A percentile compares a stretch with the other conserved stretches of the same genome.
These are phyloP conservation scores for Oryza meyeriana DNA, from an alignment of 176 grass and related monocot species.

Conservation along the genomic window DNA sequence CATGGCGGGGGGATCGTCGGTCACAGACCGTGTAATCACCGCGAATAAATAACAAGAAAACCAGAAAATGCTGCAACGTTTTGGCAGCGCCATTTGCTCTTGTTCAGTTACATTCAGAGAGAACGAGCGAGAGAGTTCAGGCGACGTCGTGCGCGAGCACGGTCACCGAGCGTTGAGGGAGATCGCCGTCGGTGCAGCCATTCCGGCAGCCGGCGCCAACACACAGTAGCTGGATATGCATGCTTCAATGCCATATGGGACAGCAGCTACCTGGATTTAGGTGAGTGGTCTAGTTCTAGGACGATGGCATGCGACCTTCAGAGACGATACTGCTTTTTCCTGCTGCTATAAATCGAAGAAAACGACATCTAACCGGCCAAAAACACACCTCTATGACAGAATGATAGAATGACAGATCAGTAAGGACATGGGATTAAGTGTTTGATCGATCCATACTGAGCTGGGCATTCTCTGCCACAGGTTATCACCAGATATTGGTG, in stretches of 20 bases:
- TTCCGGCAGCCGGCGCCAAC: too few species aligned
- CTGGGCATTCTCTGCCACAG: not conserved
- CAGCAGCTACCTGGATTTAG: not conserved
- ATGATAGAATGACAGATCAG: not conserved
- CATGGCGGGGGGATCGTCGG: too few species aligned
- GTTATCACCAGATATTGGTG: too few species aligned
- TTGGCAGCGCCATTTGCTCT: too few species aligned
- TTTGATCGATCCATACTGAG: not conserved
- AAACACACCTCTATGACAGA: constrained; percentile 6
- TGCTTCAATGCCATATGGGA: not conserved
- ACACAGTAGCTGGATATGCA: not conserved
- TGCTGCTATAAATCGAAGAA: constrained; percentile 22
- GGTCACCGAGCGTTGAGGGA: too few species aligned
- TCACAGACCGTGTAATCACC: too few species aligned
- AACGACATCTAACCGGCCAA: constrained; percentile 25
- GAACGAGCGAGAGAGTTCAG: too few species aligned
- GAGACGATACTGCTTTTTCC: not conserved
- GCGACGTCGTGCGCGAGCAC: too few species aligned
- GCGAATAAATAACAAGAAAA: too few species aligned
- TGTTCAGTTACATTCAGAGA: too few species aligned
- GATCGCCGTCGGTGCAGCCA: too few species aligned
- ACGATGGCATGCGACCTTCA: not conserved
- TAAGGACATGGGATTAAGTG: not conserved
- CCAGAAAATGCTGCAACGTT: too few species aligned
- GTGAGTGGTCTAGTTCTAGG: constrained; percentile 9